phyloP scores from a whole-genome alignment of 192 early-diverging fungal genomes.

The Linnemannia elongata region DNA sequence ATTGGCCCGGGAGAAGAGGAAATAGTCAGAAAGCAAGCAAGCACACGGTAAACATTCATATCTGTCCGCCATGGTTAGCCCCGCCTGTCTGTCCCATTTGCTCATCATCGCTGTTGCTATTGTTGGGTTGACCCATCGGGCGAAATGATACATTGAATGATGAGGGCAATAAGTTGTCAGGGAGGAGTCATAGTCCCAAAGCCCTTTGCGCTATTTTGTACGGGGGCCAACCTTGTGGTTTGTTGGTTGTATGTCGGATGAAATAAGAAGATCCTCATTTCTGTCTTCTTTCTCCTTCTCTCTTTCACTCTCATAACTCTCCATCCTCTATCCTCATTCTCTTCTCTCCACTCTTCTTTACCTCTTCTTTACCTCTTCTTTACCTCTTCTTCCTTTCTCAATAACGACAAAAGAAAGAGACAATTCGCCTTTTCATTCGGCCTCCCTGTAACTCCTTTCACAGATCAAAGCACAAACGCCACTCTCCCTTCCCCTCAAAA shows the following conservation, averaged over 20 bases:
- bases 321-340: background rate
- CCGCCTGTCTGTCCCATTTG: background rate
- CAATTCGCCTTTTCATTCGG: background rate
- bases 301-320: background rate
- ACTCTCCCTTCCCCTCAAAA: background rate
- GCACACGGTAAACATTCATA: background rate
- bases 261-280: background rate
- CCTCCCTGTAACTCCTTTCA: background rate
- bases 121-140: background rate
- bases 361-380: too few species aligned
- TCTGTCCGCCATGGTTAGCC: background rate
- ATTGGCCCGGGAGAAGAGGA: background rate
- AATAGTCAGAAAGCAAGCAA: background rate
- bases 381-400: background rate
- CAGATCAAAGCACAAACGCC: background rate
- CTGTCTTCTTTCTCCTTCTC: conserved; percentile 7
- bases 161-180: background rate
- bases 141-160: background rate
- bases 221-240: background rate
- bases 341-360: background rate
- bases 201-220: background rate
- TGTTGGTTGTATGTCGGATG: background rate
- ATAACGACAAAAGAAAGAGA: background rate
- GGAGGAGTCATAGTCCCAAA: background rate
- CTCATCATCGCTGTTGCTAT: background rate